Conservation (phyloP, 176 grass and related monocot genomes). For the Raddia guianensis region DNA sequence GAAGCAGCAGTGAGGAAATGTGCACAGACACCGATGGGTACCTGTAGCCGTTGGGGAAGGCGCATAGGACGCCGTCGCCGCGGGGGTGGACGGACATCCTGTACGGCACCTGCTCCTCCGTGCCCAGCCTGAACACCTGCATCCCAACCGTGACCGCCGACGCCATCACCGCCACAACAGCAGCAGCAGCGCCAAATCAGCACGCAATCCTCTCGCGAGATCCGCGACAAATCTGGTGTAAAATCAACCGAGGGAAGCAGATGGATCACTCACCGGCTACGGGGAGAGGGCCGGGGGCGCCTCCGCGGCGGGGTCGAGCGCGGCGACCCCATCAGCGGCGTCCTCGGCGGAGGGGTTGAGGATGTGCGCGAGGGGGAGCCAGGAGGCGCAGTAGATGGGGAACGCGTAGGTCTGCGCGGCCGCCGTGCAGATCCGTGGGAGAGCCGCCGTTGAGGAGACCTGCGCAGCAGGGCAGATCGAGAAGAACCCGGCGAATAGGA, state of each 20-base stretch:
- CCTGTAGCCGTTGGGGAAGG: constrained; percentile 85
- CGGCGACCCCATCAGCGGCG: constrained; percentile 30
- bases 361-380: constrained; percentile 78
- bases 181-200: constrained; percentile 18
- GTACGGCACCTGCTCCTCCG: constrained; percentile 67
- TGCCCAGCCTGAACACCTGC: constrained; percentile 72
- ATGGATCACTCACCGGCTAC: constrained; percentile 51
- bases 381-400: constrained; percentile 90
- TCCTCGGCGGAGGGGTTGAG: constrained; percentile 28
- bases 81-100: constrained; percentile 89
- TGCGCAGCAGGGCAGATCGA: no score
- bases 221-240: constrained; percentile 25
- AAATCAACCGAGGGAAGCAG: neutral
- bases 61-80: constrained; percentile 66
- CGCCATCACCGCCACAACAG: neutral
- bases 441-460: no score
- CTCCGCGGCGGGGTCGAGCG: constrained; percentile 37
- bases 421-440: no score
- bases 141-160: neutral
- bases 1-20: neutral
- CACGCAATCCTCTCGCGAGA: neutral
- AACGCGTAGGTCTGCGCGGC: constrained; percentile 80
- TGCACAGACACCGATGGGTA: neutral
- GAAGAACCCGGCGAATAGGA: no score
- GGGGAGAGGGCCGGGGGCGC: constrained; percentile 43